Percentiles rank a stretch among this genome's conserved stretches.
These are phyloP conservation scores for Abelmoschus esculentus DNA, from an alignment of 345 rosid genomes.

Conservation along the genomic window DNA sequence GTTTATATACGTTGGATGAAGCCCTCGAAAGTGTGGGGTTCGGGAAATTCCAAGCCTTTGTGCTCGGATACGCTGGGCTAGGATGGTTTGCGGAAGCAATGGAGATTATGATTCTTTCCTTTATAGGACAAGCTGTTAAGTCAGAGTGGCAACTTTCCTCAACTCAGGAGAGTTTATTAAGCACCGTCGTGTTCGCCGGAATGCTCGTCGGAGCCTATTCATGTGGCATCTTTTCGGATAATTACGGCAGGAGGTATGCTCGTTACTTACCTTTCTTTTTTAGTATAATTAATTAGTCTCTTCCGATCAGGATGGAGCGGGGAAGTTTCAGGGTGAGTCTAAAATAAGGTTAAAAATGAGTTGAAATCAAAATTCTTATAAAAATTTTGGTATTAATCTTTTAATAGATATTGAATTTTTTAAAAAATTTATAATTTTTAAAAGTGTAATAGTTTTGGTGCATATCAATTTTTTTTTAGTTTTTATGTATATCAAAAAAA, in stretches of 20 bases:
- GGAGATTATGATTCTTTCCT: conserved; percentile 55
- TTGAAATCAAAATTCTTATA: too few relatives aligned
- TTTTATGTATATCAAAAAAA: too few relatives aligned
- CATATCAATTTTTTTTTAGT: too few relatives aligned
- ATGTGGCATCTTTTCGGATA: conserved; percentile 41
- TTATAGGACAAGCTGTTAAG: conserved; percentile 36
- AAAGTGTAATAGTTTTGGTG: too few relatives aligned
- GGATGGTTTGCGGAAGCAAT: conserved; percentile 42
- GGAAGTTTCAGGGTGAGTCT: too few relatives aligned
- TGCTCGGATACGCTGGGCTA: conserved; percentile 39
- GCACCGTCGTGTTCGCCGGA: conserved; percentile 38
- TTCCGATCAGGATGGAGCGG: background rate
- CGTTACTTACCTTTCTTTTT: background rate
- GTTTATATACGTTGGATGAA: conserved; percentile 31
- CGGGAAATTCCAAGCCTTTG: conserved; percentile 32
- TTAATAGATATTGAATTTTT: too few relatives aligned
- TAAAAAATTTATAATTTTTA: too few relatives aligned
- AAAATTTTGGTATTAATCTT: too few relatives aligned
- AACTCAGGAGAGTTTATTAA: conserved; percentile 25
- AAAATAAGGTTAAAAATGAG: too few relatives aligned
- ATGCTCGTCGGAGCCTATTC: conserved; percentile 41
- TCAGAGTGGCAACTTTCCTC: conserved; percentile 37
- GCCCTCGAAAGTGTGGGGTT: conserved; percentile 29
- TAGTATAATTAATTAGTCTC: too few relatives aligned
- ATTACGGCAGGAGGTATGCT: conserved; percentile 35